These are phyloP conservation scores for Colletotrichum sp. DNA, from an alignment of 2,329 filamentous ascomycete species.

Conservation along the genomic window DNA sequence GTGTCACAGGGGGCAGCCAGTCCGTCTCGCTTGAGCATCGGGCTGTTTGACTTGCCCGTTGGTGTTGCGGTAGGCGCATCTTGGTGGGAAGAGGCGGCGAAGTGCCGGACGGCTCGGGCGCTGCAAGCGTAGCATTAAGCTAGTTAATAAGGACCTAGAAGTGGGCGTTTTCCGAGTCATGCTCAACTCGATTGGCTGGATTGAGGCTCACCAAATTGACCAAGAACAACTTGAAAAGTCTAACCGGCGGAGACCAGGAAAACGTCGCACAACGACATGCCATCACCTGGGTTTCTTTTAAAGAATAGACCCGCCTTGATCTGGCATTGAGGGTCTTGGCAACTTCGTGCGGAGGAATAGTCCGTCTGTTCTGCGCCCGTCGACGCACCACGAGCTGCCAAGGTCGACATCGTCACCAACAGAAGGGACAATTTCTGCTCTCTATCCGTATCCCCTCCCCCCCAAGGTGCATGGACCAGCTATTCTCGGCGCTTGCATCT, in stretches of 20 bases:
- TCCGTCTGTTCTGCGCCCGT: background rate
- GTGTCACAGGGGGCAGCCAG: background rate
- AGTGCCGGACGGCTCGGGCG: constrained; percentile 2
- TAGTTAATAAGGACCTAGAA: background rate
- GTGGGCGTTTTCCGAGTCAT: constrained; percentile 8
- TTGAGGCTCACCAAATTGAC: background rate
- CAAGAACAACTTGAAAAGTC: constrained; percentile 6
- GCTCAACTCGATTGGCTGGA: background rate
- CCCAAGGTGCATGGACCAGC: background rate
- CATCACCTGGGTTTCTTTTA: background rate
- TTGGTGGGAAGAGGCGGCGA: background rate
- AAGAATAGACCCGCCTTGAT: constrained; percentile 1
- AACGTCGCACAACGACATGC: background rate
- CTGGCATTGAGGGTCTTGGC: constrained; percentile 1
- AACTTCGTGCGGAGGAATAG: background rate
- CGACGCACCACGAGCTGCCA: background rate
- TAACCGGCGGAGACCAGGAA: background rate
- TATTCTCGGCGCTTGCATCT: background rate
- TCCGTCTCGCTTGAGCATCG: background rate
- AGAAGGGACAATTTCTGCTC: background rate
- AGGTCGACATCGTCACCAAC: background rate
- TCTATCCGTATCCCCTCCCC: background rate
- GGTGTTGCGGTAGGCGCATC: background rate
- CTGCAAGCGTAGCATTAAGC: background rate
- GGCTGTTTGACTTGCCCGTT: background rate